A percentile compares a stretch with the other conserved stretches of the same genome.
phyloP scores from a whole-genome alignment of 2,329 filamentous ascomycete genomes.

The Neofusicoccum ribis region DNA sequence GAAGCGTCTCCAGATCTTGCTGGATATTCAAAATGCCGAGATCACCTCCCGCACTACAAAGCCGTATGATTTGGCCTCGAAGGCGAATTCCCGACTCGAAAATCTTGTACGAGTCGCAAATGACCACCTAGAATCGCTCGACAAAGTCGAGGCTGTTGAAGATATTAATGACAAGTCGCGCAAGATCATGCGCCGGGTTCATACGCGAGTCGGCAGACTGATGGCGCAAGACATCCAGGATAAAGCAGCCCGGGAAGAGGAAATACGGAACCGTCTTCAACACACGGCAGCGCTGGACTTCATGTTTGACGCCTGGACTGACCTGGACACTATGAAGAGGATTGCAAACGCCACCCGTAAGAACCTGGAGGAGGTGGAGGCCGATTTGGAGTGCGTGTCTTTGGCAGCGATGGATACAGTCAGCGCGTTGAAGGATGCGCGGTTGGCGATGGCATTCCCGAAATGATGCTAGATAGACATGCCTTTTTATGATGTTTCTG shows the following conservation, averaged over 20 bases:
- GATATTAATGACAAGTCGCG: neutral
- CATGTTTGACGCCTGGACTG: constrained; percentile 68
- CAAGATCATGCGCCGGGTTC: neutral
- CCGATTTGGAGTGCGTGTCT: neutral
- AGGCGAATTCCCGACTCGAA: neutral
- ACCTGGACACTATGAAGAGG: constrained; percentile 60
- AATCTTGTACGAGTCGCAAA: neutral
- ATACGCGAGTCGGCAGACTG: neutral
- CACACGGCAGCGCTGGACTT: neutral
- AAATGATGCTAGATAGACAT: too few relatives aligned
- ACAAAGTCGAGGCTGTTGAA: neutral
- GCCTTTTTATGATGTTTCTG: neutral
- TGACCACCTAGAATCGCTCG: neutral
- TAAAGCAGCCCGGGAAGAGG: neutral
- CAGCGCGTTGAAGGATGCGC: neutral
- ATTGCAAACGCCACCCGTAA: constrained; percentile 18
- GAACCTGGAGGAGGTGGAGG: neutral
- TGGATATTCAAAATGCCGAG: neutral
- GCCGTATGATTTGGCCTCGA: neutral
- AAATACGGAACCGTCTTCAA: neutral
- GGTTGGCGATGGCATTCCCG: neutral
- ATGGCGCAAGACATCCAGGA: constrained; percentile 2
- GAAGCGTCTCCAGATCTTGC: neutral
- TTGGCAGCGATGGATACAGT: constrained; percentile 1
- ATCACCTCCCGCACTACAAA: neutral